A percentile compares a stretch with the other conserved stretches of the same genome.
Evolutionary conservation across 495 filamentous ascomycete genomes (phyloP).

Genomic region (Xylaria bambusicola): DNA sequence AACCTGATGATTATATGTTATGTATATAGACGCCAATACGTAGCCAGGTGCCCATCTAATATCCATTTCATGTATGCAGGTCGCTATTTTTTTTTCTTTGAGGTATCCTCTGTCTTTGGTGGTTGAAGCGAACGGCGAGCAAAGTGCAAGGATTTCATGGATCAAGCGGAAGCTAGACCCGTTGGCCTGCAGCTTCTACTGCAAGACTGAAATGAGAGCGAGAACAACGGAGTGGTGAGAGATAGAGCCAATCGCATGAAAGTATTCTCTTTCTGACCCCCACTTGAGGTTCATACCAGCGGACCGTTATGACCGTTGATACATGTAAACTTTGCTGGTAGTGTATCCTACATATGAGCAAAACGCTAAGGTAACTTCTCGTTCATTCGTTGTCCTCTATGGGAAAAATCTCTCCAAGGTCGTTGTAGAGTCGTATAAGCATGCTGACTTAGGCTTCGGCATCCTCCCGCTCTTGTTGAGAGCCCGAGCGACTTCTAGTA

Average conservation of each 20-base stretch:
- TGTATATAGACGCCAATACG: conserved; percentile 20
- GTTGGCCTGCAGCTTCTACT: conserved; percentile 28
- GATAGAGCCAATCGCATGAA: neutral
- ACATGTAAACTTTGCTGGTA: neutral
- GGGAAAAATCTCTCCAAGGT: neutral
- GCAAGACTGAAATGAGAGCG: conserved; percentile 29
- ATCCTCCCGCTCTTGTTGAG: no score
- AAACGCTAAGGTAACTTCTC: no score
- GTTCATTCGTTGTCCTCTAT: no score
- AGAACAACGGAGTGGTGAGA: conserved; percentile 24
- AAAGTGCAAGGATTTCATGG: conserved; percentile 8
- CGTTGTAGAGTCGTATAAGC: neutral
- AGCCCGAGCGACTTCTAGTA: no score
- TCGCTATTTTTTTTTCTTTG: no score
- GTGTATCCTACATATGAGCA: neutral
- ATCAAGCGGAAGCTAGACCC: conserved; percentile 19
- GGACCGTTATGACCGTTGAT: neutral
- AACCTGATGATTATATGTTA: conserved; percentile 12
- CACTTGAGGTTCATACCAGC: neutral
- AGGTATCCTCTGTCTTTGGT: conserved; percentile 18
- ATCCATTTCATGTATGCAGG: conserved; percentile 16
- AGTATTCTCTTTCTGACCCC: neutral
- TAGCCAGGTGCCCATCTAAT: conserved; percentile 23
- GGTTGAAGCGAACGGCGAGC: conserved; percentile 19
- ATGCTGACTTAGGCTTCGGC: no score